Percentiles rank a stretch among this genome's conserved stretches.
These are phyloP conservation scores for Solanum raphanifolium DNA, from an alignment of 257 asterid genomes.

Conservation along the genomic window DNA sequence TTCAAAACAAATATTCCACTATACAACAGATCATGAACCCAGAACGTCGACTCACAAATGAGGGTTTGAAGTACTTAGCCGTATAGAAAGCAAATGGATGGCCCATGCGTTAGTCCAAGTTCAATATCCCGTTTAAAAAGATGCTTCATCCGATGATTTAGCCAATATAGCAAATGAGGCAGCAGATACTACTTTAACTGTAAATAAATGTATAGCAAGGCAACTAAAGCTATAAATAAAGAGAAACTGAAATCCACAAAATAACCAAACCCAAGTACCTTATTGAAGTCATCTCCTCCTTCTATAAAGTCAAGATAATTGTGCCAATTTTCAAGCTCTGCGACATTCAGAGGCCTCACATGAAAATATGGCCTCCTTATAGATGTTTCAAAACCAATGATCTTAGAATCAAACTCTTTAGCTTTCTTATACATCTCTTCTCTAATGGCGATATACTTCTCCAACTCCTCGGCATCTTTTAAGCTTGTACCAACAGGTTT, in stretches of 20 bases:
- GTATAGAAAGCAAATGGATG: constrained; percentile 86
- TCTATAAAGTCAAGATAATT: constrained; percentile 83
- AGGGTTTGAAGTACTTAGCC: constrained; percentile 98
- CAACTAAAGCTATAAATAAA: constrained; percentile 70
- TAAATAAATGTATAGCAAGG: constrained; percentile 79
- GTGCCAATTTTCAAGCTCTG: constrained; percentile 98
- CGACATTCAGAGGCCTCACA: constrained; percentile 80
- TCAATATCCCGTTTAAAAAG: constrained; percentile 89
- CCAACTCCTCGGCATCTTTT: constrained; percentile 95
- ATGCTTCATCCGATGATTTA: constrained; percentile 92
- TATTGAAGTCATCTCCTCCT: constrained; percentile 73
- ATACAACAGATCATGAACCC: constrained; percentile 76
- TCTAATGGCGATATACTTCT: constrained; percentile 82
- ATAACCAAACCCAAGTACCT: constrained; percentile 50
- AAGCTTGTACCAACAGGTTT: constrained; percentile 62
- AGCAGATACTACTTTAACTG: constrained; percentile 93
- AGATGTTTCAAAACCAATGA: constrained; percentile 88
- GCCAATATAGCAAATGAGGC: constrained; percentile 91
- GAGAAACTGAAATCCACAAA: constrained; percentile 19
- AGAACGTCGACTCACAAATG: constrained; percentile 94
- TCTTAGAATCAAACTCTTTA: constrained; percentile 84
- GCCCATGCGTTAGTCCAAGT: constrained; percentile 98
- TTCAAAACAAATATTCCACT: constrained; percentile 52
- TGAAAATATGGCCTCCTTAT: constrained; percentile 96
- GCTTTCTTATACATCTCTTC: constrained; percentile 90